Evolutionary conservation across 2,329 filamentous ascomycete genomes (phyloP), one percentile per base, ranked within the genome.

Genomic region (Exophiala phaeomuriformis): DNA sequence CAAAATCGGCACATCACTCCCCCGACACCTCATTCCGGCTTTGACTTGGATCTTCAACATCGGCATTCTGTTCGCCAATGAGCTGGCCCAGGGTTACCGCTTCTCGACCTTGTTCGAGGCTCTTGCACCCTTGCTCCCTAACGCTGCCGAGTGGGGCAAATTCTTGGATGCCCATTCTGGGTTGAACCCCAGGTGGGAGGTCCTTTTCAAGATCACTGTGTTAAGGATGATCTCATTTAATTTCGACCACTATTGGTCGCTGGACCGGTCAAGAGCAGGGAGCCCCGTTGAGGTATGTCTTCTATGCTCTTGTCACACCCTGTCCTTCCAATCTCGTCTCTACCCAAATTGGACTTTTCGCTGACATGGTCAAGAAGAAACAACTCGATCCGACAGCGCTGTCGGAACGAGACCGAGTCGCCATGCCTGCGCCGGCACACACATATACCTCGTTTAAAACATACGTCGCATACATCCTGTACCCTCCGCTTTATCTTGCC

Each of bases 131-230:
- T 64, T 67, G 27, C 65, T 70, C 6, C 71, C 74, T 5, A 54
- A 68, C 1, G 66, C 83, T 37, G 73, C 80, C 33, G 73, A 76
- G 19, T 85, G 85, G 75, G 90, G 83, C 5, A 73, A 75, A 41
- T 86, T 81, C 74, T 73, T 97, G 10, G 93, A 98, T 70, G 76
- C 78, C 49, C 85, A 85, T 60, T 83, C 88, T 5, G 93, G 93
- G 0, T 73, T 98, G n/a, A 83, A 95, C 67, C 77, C 85, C 0
- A 81, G 91, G 55, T 98, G 93, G 93, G 89, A 97, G 68, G 84
- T 98, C n/a, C 78, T 96, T 3, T 98, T 98, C 77, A 98, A 98
- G 66, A 82, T 98, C 57, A 96, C 91, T 2, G 85, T 97, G 29
- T 74, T 98, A 52, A 84, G 93, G 3, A 76, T 97, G 45, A 90